These are phyloP conservation scores for Hydnomerulius pinastri DNA, from an alignment of 768 basidiomycete species.

Conservation along the genomic window DNA sequence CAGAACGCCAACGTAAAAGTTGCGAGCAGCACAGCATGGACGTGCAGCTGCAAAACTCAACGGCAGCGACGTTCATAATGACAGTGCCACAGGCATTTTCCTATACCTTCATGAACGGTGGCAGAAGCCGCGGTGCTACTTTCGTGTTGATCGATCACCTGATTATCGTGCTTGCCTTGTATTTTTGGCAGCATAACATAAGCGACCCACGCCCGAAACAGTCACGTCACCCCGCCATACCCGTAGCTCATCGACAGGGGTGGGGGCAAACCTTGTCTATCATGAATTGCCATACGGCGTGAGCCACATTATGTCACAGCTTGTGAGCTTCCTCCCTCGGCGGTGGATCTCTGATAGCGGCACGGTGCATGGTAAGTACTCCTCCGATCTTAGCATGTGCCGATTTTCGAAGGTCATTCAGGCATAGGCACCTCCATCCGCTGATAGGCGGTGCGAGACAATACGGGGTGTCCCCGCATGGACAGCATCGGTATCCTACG, in stretches of 20 bases:
- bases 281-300: not conserved
- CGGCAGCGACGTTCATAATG: not conserved
- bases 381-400: too few relatives aligned
- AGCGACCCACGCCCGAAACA: not conserved
- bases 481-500: too few relatives aligned
- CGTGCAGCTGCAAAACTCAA: not conserved
- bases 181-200: not conserved
- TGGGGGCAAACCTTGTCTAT: not conserved
- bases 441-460: too few relatives aligned
- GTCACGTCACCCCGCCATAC: not conserved
- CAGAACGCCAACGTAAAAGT: too few relatives aligned
- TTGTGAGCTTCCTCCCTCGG: too few relatives aligned
- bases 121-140: not conserved
- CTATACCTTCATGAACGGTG: not conserved
- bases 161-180: not conserved
- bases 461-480: too few relatives aligned
- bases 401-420: too few relatives aligned
- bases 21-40: not conserved
- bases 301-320: too few relatives aligned
- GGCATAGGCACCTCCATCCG: too few relatives aligned
- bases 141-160: not conserved
- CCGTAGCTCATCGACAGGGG: not conserved
- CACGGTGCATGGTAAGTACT: too few relatives aligned
- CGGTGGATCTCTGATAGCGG: too few relatives aligned
- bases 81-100: not conserved